Evolutionary conservation across 2,329 filamentous ascomycete genomes (phyloP).

Genomic region (Spiromastix sp.): DNA sequence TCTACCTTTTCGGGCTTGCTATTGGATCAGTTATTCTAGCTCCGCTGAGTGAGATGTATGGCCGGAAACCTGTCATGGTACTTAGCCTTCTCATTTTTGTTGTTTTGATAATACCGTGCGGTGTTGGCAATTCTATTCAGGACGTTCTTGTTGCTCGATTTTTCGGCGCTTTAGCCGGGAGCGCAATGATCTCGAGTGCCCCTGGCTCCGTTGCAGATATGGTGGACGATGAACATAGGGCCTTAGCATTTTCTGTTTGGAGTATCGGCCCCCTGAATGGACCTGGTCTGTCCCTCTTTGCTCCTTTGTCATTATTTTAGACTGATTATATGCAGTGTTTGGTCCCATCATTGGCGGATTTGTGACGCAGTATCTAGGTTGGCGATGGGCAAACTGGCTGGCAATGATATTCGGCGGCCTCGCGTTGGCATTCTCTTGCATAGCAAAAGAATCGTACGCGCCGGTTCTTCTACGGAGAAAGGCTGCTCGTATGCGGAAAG

Average conservation of each 20-base stretch:
- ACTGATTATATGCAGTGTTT: conserved; percentile 25
- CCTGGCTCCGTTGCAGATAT: conserved; percentile 79
- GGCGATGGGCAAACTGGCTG: conserved; percentile 83
- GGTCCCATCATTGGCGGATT: conserved; percentile 74
- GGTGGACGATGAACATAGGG: conserved; percentile 66
- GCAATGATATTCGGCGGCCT: conserved; percentile 60
- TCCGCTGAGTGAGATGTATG: conserved; percentile 47
- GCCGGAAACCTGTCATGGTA: conserved; percentile 51
- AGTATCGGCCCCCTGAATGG: conserved; percentile 77
- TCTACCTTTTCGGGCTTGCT: conserved; percentile 67
- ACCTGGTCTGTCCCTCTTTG: conserved; percentile 29
- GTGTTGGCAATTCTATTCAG: conserved; percentile 55
- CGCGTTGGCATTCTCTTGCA: conserved; percentile 48
- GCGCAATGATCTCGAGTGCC: conserved; percentile 72
- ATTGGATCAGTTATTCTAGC: conserved; percentile 62
- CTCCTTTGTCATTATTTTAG: background rate
- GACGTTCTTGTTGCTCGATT: conserved; percentile 64
- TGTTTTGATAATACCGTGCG: conserved; percentile 61
- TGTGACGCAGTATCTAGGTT: conserved; percentile 58
- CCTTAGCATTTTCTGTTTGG: conserved; percentile 76
- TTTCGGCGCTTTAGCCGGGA: conserved; percentile 62
- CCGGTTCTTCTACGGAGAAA: conserved; percentile 59
- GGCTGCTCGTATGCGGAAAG: conserved; percentile 53
- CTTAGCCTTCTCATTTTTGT: conserved; percentile 54
- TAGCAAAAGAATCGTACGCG: conserved; percentile 65